Evolutionary conservation across 371 early-diverging fungal genomes (phyloP).

Genomic region (Sporodiniella umbellata): DNA sequence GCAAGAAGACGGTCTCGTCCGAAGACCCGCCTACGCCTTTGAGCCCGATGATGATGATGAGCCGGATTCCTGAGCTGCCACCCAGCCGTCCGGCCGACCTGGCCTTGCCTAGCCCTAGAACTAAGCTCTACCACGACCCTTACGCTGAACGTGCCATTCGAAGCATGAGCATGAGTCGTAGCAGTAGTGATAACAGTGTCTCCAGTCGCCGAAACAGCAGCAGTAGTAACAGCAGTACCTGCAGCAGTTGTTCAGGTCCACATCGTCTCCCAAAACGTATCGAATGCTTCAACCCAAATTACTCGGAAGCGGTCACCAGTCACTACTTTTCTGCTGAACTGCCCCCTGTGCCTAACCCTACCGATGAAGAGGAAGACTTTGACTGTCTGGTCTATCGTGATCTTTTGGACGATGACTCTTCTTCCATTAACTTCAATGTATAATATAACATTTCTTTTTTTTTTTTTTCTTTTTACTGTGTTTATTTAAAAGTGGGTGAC

Average conservation of each 20-base stretch:
- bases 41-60: neutral
- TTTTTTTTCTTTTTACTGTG: too few species aligned
- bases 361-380: constrained; percentile 15
- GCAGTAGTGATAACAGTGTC: neutral
- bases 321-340: constrained; percentile 10
- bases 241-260: neutral
- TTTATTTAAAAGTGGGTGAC: neutral
- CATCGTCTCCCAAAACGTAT: neutral
- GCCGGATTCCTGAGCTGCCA: neutral
- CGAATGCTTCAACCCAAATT: neutral
- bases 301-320: neutral
- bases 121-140: too few species aligned
- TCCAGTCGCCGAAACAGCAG: constrained; percentile 8
- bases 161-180: neutral
- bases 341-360: constrained; percentile 11
- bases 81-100: too few species aligned
- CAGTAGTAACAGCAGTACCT: neutral
- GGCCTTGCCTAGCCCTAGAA: too few species aligned
- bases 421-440: neutral
- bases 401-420: neutral
- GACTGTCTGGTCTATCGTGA: neutral
- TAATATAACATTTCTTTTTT: neutral
- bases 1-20: constrained; percentile 2
- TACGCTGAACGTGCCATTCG: neutral
- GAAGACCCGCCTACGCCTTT: neutral